phyloP scores from a whole-genome alignment of 1,284 basidiomycete genomes.

The Anthracocystis setariae region DNA sequence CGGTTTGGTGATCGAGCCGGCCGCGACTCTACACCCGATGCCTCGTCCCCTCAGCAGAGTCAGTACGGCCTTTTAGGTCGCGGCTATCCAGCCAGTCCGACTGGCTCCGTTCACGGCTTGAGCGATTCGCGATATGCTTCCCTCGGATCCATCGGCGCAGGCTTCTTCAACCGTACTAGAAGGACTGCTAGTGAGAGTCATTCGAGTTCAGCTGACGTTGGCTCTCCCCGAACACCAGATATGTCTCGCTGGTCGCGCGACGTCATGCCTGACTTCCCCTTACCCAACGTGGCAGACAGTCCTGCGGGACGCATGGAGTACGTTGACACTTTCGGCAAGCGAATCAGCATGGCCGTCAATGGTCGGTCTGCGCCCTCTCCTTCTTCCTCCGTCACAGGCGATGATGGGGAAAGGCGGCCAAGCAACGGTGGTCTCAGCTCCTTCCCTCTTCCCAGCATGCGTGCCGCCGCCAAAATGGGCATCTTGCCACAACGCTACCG shows the following conservation, averaged over 20 bases:
- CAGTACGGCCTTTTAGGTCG: conserved; percentile 20
- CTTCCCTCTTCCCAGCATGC: conserved; percentile 49
- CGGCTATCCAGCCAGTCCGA: conserved; percentile 9
- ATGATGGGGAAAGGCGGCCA: conserved; percentile 21
- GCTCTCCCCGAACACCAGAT: conserved; percentile 41
- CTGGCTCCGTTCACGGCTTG: conserved; percentile 1
- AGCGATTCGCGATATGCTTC: conserved; percentile 27
- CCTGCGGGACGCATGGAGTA: conserved; percentile 54
- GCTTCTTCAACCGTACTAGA: conserved; percentile 33
- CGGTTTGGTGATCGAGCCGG: conserved; percentile 46
- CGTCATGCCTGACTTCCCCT: conserved; percentile 57
- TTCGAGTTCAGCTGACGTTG: conserved; percentile 7
- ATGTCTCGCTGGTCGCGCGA: conserved; percentile 55
- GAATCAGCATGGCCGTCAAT: conserved; percentile 30
- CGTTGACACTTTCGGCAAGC: conserved; percentile 34
- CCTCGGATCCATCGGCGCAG: conserved; percentile 36
- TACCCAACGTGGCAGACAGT: conserved; percentile 56
- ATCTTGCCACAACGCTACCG: conserved; percentile 30
- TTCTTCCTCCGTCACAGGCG: conserved; percentile 26
- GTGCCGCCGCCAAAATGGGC: conserved; percentile 47
- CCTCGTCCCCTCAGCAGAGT: conserved; percentile 6
- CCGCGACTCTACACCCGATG: conserved; percentile 45
- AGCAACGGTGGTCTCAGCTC: conserved; percentile 21
- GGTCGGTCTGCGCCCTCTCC: conserved; percentile 16
- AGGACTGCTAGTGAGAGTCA: conserved; percentile 28